A percentile compares a stretch with the other conserved stretches of the same genome.
These are phyloP conservation scores for Nigrograna mackinnonii DNA, from an alignment of 2,329 filamentous ascomycete genomes.

Conservation along the genomic window DNA sequence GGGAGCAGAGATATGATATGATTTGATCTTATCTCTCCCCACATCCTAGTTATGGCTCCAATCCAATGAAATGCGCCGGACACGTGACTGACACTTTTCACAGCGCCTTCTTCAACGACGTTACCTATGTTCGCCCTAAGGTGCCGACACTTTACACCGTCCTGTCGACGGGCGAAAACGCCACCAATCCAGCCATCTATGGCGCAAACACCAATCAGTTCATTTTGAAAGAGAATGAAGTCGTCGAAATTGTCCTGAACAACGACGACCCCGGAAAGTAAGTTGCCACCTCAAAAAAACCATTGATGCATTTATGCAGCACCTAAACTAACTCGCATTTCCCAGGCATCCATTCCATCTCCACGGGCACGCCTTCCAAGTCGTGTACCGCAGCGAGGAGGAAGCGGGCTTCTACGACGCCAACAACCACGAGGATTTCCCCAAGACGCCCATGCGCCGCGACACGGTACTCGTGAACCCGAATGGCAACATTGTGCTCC, in stretches of 20 bases:
- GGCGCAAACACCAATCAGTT: conserved; percentile 61
- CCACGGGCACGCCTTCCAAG: conserved; percentile 56
- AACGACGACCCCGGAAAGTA: conserved; percentile 68
- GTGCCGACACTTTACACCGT: conserved; percentile 82
- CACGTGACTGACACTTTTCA: conserved; percentile 8
- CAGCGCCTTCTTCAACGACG: conserved; percentile 66
- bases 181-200: conserved; percentile 47
- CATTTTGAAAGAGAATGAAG: conserved; percentile 66
- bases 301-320: conserved; percentile 56
- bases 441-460: conserved; percentile 49
- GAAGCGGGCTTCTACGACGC: conserved; percentile 53
- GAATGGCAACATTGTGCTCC: conserved; percentile 58
- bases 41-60: no score
- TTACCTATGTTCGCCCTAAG: conserved; percentile 74
- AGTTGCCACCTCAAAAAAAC: no score
- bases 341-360: conserved; percentile 69
- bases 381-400: conserved; percentile 34
- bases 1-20: not conserved
- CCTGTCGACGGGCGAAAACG: conserved; percentile 61
- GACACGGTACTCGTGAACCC: conserved; percentile 60
- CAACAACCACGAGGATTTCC: conserved; percentile 26
- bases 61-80: no score
- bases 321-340: conserved; percentile 34
- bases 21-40: no score
- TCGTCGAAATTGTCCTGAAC: conserved; percentile 79